Base-by-base conservation (phyloP, 176 grass and related monocot genomes). In the Juncus inflexus region DNA sequence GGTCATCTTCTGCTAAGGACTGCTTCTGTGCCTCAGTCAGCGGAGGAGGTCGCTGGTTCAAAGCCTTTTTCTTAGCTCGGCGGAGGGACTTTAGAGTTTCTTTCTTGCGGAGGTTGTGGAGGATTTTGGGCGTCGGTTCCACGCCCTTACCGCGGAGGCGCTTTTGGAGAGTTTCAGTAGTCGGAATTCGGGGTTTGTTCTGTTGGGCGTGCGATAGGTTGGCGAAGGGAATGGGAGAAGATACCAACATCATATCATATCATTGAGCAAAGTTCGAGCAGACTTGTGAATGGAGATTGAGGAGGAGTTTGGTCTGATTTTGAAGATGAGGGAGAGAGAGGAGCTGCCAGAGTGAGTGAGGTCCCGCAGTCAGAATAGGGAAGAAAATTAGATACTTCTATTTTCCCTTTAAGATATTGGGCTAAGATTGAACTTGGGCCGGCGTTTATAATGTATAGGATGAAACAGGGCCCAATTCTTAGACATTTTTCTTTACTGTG, bases 51-150 rank as follows among this genome's bases (percentile, higher is more conserved):
- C 85, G 51, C 1, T 73, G 77, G 11, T 58, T 58, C 11, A 81
- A 53, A 47, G 69, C 64, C 42, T 80, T 64, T 56, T 96, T 96
- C 74, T 81, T 86, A 0, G 78, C 54, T 7, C 79, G 79, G 69
- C 91, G 91, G 73, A 90, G 81, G 57, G 74, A 74, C 74, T 88
- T 96, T 38, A 57, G 87, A 43, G 87, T 73, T 40, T 96, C 91
- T 69, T 96, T 96, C 87, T 86, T 90, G 76, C 79, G 87, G 66
- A 90, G 77, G 73, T 62, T 75, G 66, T 90, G 91, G 45, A 96
- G 87, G 54, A 88, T 86, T 77, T 88, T 96, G 58, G 91, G 91
- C 13, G 81, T 96, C 51, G 87, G 58, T 58, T 70, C 64, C 15
- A 90, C 81, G 58, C 87, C 84, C 66, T 81, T 87, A 49, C 79